Evolutionary conservation across 495 filamentous ascomycete genomes (phyloP), one percentile per base, ranked within the genome.

Genomic region (Xylaria cubensis): DNA sequence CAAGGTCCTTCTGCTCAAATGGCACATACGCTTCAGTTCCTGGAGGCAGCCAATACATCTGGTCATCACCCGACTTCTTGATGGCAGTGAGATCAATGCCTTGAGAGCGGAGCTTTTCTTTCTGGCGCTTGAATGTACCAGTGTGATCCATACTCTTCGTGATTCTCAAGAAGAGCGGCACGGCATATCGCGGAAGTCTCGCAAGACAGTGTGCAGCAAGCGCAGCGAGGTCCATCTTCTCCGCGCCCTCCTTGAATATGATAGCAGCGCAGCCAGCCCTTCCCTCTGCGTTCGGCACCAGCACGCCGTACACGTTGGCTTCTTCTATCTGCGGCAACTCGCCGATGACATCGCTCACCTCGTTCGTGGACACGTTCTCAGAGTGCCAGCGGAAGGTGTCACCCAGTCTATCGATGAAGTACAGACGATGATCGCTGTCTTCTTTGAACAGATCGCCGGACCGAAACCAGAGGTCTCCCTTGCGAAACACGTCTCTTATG

Each of bases 311-410:
- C 5, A 94, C 92, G 69, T 92, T 94, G 21, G 92, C 92, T 76
- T 94, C 93, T 4, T 86, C 78, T 4, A 95, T 76, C 24, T 90
- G 89, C 0, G 90, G 89, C 80, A 85, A 92, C 59, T 81, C 73
- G 58, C 91, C 90, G 2, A 95, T 80, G 0, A 87, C 85, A 73
- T 92, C 88, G 12, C 88, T 84, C 0, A 95, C 92, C 76, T 95
- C 92, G 34, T 89, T 89, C 1, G 93, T 95, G 19, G 89, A 90
- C 71, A 95, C 92, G 77, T 95, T 95, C 80, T 94, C 92, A 55
- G 88, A 88, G 79, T 92, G 94, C 92, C 92, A 95, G 10, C 92
- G 86, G 81, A 91, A 95, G 0, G 92, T 95, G 77, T 95, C 93
- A 0, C 93, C 93, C 0, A 94, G 81, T 13, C 84, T 87, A 77